Percentiles rank a stretch among this genome's conserved stretches.
These are phyloP conservation scores for Paecilomyces fulvus DNA, from an alignment of 2,329 filamentous ascomycete genomes.

Conservation along the genomic window DNA sequence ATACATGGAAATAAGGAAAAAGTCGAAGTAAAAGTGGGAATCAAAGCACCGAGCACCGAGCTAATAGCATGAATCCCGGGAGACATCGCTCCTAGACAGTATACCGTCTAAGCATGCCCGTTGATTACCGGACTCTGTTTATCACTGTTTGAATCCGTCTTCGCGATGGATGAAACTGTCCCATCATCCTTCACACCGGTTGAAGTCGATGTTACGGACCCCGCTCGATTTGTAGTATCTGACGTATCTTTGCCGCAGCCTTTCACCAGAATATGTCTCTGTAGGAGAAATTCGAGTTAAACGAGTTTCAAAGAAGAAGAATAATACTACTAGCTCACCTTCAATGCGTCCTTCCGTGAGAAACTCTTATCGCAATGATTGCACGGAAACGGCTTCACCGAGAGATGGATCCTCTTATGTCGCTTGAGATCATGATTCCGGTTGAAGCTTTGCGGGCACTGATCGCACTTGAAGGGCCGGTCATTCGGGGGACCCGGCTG, in stretches of 20 bases:
- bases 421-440: conserved; percentile 93
- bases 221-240: background rate
- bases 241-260: conserved; percentile 47
- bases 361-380: conserved; percentile 91
- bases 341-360: conserved; percentile 89
- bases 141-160: background rate
- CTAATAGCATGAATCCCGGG: background rate
- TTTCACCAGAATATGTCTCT: conserved; percentile 58
- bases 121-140: background rate
- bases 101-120: background rate
- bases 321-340: conserved; percentile 52
- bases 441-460: conserved; percentile 89
- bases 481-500: conserved; percentile 56
- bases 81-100: background rate
- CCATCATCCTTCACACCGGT: background rate
- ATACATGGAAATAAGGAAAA: background rate
- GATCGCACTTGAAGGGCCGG: conserved; percentile 87
- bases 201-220: background rate
- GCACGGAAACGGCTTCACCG: conserved; percentile 93
- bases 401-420: conserved; percentile 89
- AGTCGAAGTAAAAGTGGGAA: background rate
- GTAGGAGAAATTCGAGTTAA: conserved; percentile 4
- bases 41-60: background rate
- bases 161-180: background rate
- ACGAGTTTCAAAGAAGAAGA: conserved; percentile 8